phyloP scores from a whole-genome alignment of 352 stramenopile genomes.

The Thalassiosira livingstoniorum region DNA sequence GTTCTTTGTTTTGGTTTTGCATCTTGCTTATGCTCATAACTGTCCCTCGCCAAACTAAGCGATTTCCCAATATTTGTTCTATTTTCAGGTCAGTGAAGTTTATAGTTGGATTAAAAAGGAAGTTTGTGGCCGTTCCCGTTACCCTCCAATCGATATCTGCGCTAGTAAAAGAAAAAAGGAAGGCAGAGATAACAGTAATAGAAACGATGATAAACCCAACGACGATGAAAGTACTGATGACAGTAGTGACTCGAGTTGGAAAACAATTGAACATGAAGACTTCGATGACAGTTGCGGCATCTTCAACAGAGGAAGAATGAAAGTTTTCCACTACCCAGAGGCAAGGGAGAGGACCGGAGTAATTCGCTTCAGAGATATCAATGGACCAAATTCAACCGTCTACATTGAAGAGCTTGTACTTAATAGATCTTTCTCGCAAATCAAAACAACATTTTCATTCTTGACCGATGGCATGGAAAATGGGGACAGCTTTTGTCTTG shows the following conservation, averaged over 20 bases:
- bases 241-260: slow-evolving; percentile 8
- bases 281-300: slow-evolving; percentile 7
- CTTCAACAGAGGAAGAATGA: slow-evolving; percentile 7
- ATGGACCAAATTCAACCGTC: neutral
- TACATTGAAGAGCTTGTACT: slow-evolving; percentile 18
- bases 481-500: slow-evolving; percentile 36
- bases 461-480: slow-evolving; percentile 27
- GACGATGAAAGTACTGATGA: neutral
- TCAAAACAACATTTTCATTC: slow-evolving; percentile 27
- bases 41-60: too few species aligned
- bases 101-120: slow-evolving; percentile 14
- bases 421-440: slow-evolving; percentile 15
- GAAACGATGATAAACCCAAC: too few species aligned
- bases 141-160: neutral
- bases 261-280: slow-evolving; percentile 14
- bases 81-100: neutral
- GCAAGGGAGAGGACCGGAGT: slow-evolving; percentile 15
- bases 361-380: slow-evolving; percentile 7
- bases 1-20: too few species aligned
- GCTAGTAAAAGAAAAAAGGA: neutral
- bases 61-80: too few species aligned
- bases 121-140: slow-evolving; percentile 12
- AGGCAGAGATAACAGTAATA: neutral
- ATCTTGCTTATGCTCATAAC: too few species aligned
- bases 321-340: slow-evolving; percentile 3